A percentile compares a stretch with the other conserved stretches of the same genome.
Conservation (phyloP, 352 stramenopile genomes). For the Peronospora belbahrii region DNA sequence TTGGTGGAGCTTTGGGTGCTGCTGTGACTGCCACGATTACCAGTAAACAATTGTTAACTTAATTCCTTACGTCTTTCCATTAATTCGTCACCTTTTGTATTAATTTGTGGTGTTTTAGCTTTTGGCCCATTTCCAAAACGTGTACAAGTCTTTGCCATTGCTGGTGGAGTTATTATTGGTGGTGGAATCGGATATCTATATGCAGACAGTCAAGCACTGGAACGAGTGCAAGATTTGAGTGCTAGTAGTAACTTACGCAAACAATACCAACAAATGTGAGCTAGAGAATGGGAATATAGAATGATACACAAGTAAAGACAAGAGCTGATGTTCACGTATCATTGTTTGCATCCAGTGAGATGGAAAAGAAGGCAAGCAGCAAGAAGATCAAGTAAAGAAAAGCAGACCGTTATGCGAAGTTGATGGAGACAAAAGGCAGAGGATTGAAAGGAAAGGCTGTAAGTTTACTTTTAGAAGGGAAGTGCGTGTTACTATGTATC, state of each 20-base stretch:
- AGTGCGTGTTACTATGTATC: too few relatives aligned
- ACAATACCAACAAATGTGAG: conserved; percentile 73
- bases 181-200: conserved; percentile 55
- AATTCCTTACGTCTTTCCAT: neutral
- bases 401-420: too few relatives aligned
- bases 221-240: conserved; percentile 67
- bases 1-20: conserved; percentile 48
- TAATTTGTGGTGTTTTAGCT: conserved; percentile 18
- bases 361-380: conserved; percentile 59
- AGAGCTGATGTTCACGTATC: neutral
- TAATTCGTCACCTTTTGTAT: neutral
- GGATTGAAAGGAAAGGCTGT: too few relatives aligned
- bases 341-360: conserved; percentile 20
- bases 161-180: conserved; percentile 52
- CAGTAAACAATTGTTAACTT: conserved; percentile 22
- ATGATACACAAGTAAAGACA: neutral
- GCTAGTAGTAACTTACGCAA: conserved; percentile 69
- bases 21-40: conserved; percentile 46
- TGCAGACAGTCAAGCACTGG: conserved; percentile 62
- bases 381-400: conserved; percentile 28
- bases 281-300: neutral
- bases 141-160: conserved; percentile 52
- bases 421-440: too few relatives aligned
- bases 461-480: too few relatives aligned
- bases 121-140: conserved; percentile 60